Evolutionary conservation across 2,329 filamentous ascomycete genomes (phyloP).

Genomic region (Laburnicola sp.): DNA sequence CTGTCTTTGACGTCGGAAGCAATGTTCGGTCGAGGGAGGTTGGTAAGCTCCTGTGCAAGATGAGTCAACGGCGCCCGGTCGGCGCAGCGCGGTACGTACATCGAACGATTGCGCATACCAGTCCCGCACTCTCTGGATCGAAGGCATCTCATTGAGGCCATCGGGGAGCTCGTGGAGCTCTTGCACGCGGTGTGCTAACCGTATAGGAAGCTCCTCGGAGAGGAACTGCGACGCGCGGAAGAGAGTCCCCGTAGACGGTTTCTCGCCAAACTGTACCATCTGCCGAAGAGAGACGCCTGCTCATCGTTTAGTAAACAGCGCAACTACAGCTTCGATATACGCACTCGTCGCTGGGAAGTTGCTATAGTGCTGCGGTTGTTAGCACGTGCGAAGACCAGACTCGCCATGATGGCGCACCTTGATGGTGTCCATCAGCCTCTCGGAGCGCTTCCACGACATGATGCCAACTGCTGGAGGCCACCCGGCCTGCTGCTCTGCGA

Average conservation of each 20-base stretch:
- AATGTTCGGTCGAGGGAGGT: conserved; percentile 75
- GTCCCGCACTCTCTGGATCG: conserved; percentile 89
- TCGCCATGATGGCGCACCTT: conserved; percentile 49
- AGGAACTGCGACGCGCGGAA: conserved; percentile 98
- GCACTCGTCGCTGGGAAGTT: conserved; percentile 95
- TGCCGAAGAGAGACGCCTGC: conserved; percentile 74
- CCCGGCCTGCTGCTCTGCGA: conserved; percentile 35
- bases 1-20: conserved; percentile 75
- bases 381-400: conserved; percentile 19
- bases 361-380: conserved; percentile 70
- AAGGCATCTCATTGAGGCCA: conserved; percentile 96
- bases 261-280: conserved; percentile 99
- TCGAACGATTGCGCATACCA: conserved; percentile 99
- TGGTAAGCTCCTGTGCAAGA: conserved; percentile 79
- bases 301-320: conserved; percentile 20
- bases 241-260: conserved; percentile 84
- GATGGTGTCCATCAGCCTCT: conserved; percentile 94
- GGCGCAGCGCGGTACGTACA: conserved; percentile 58
- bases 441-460: conserved; percentile 94
- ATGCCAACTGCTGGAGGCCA: conserved; percentile 47
- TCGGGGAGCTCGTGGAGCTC: conserved; percentile 91
- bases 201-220: conserved; percentile 95
- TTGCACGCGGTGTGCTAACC: conserved; percentile 92
- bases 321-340: conserved; percentile 69
- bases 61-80: conserved; percentile 32